Base-by-base conservation (phyloP, 2,329 filamentous ascomycete species). In the Claviceps humidiphila region DNA sequence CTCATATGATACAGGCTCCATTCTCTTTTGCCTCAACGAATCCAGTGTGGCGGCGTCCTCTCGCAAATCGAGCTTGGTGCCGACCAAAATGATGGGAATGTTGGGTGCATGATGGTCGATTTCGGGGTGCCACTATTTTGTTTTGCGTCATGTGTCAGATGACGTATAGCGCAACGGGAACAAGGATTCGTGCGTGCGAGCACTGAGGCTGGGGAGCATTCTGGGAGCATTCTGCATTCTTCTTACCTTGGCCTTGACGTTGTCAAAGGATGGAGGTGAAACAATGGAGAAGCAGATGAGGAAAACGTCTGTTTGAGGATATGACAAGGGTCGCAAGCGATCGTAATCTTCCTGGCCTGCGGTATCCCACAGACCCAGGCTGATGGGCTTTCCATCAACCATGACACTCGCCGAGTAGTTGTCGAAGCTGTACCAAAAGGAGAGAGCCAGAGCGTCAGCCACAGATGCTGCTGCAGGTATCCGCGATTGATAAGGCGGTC, bases 361-460 rank as follows among this genome's bases (percentile, higher is more conserved):
- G 59, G 91, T 98, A 85, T 98, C 91, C 91, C 93, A 97, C 37
- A 98, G 75, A 60, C 91, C 93, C 62, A 98, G 73, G 71, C 89
- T 96, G 73, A 97, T 95, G 55, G 91, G 91, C 75, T 95, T 95
- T 63, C 90, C 89, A 75, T 97, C 93, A 53, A 97, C 93, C 88
- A 96, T 96, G 52, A 98, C 93, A 75, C 89, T 95, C 58, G 93
- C 93, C 40, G 91, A 95, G 76, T 97, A 97, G 75, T 98, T 98
- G 69, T 97, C 91, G 72, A 97, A 97, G 58, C 89, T 95, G 61
- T 24, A 55, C 44, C 59, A 30, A 44, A 54, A 20, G 53, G 13
- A 45, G 44, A 53, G 22, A 54, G 51, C 20, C 42, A 43, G 17
- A 43, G 44, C 20, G 54, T 54, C 41, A 52, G 48, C 9, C 41